These are phyloP conservation scores for Zanthoxylum bungeanum DNA, from an alignment of 345 rosid species.

Conservation along the genomic window DNA sequence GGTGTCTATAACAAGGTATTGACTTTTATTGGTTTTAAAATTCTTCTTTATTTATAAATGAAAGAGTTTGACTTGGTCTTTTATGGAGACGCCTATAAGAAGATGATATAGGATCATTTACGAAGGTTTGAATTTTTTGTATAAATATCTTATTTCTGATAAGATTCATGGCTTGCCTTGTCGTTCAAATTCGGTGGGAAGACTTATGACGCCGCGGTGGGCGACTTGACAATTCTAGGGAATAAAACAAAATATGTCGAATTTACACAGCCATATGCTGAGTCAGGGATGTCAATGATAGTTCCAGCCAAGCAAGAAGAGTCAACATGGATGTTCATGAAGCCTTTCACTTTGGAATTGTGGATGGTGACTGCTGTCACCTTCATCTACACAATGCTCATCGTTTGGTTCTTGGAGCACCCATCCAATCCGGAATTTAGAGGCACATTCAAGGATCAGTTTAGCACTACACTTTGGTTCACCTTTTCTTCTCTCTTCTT, in stretches of 20 bases:
- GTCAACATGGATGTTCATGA: slow-evolving; percentile 41
- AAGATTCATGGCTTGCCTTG: too few relatives aligned
- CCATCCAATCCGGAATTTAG: slow-evolving; percentile 32
- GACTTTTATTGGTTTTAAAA: too few relatives aligned
- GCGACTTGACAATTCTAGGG: slow-evolving; percentile 51
- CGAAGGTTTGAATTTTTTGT: too few relatives aligned
- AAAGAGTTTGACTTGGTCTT: too few relatives aligned
- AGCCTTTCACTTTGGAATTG: slow-evolving; percentile 47
- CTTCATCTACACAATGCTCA: slow-evolving; percentile 39
- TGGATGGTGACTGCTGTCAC: slow-evolving; percentile 44
- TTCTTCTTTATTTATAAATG: too few relatives aligned
- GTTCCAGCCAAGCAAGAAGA: slow-evolving; percentile 23
- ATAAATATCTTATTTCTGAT: too few relatives aligned
- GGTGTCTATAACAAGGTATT: slow-evolving; percentile 44
- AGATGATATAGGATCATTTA: too few relatives aligned
- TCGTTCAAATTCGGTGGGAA: too few relatives aligned
- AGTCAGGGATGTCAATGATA: slow-evolving; percentile 52
- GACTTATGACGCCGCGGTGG: slow-evolving; percentile 34
- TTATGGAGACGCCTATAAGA: too few relatives aligned
- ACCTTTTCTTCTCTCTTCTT: slow-evolving; percentile 52
- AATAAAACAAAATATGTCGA: slow-evolving; percentile 32
- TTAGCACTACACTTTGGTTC: slow-evolving; percentile 43
- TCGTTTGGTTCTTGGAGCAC: slow-evolving; percentile 51
- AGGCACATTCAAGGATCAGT: slow-evolving; percentile 36
- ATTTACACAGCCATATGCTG: slow-evolving; percentile 52